These are phyloP conservation scores for Capillidium heterosporum DNA, from an alignment of 371 early-diverging fungal species.

Conservation along the genomic window DNA sequence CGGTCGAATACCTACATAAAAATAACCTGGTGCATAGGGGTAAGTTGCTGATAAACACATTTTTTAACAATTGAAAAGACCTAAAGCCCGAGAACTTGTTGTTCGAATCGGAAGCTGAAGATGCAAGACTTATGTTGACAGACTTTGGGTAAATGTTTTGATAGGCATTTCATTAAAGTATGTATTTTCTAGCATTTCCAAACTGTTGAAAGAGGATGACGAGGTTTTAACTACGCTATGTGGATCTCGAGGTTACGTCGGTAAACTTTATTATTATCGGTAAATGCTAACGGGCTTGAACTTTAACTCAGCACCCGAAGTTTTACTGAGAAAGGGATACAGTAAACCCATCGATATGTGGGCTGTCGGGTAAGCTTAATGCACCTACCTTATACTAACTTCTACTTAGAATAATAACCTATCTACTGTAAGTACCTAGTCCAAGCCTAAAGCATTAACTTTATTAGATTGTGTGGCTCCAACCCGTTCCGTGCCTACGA, in stretches of 20 bases:
- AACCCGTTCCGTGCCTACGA: conserved; percentile 54
- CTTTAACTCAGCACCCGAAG: conserved; percentile 50
- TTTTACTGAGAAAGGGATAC: conserved; percentile 44
- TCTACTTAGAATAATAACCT: conserved; percentile 34
- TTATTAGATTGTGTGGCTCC: conserved; percentile 37
- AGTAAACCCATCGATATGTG: conserved; percentile 71
- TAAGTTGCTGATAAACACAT: conserved; percentile 9
- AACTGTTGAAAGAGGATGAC: conserved; percentile 22
- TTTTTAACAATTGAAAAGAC: conserved; percentile 22
- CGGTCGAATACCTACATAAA: conserved; percentile 57
- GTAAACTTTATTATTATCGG: not conserved
- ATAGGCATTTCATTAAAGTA: not conserved
- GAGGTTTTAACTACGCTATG: conserved; percentile 31
- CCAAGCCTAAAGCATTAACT: not conserved
- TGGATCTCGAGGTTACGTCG: conserved; percentile 33
- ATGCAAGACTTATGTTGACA: conserved; percentile 37
- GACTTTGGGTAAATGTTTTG: conserved; percentile 27
- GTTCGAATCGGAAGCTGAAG: conserved; percentile 32
- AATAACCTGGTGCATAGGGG: conserved; percentile 52
- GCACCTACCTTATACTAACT: not conserved
- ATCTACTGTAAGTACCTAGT: conserved; percentile 27
- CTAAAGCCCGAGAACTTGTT: conserved; percentile 69
- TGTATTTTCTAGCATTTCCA: conserved; percentile 26
- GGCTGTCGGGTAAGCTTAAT: conserved; percentile 31
- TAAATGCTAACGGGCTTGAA: not conserved